Evolutionary conservation across 2,329 filamentous ascomycete species (phyloP).

Genomic region (Cladosporium sp.): DNA sequence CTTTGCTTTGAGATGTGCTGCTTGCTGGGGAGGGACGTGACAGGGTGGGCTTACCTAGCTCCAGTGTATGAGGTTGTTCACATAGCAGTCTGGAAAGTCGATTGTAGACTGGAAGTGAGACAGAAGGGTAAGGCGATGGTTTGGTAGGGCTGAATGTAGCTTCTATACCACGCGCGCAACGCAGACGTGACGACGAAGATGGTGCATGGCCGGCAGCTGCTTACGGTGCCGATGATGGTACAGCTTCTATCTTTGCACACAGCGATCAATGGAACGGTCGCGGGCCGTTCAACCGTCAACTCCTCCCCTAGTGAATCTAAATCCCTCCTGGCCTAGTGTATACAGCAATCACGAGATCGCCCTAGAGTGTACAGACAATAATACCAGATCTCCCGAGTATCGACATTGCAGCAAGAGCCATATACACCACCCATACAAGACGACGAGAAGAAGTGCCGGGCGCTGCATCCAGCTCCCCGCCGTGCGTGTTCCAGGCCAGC

Average conservation of each 20-base stretch:
- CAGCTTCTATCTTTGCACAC: background rate
- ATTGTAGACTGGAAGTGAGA: too few relatives aligned
- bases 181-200: background rate
- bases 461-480: too few relatives aligned
- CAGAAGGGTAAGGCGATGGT: too few relatives aligned
- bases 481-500: background rate
- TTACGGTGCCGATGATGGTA: background rate
- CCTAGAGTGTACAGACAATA: too few relatives aligned
- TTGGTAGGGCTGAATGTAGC: background rate
- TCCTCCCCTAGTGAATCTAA: background rate
- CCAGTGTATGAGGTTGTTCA: background rate
- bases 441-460: too few relatives aligned
- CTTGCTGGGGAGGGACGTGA: constrained; percentile 3
- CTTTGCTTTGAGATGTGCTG: constrained; percentile 23
- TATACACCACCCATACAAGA: too few relatives aligned
- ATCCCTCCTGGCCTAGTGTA: background rate
- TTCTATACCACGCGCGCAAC: background rate
- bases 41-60: constrained; percentile 10
- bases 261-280: background rate
- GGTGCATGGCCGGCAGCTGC: background rate
- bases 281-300: background rate
- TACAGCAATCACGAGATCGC: background rate
- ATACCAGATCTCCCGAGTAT: too few relatives aligned
- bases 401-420: too few relatives aligned
- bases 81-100: background rate